Conservation (phyloP, 768 basidiomycete species). For the Tylopilus balloui region DNA sequence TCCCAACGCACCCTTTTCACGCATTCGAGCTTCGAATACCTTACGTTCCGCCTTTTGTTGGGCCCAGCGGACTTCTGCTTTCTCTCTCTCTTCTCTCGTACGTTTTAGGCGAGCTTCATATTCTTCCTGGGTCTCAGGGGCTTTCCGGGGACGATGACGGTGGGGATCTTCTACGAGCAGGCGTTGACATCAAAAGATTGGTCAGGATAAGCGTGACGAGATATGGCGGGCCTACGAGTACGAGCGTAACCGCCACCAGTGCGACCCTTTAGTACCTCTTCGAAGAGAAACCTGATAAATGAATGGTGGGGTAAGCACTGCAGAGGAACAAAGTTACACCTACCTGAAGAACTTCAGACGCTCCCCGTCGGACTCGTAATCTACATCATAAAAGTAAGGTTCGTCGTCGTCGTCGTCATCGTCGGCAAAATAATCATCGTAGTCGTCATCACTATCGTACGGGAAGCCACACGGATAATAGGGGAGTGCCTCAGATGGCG, state of each 20-base stretch:
- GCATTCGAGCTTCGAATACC: constrained; percentile 41
- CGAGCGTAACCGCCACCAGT: constrained; percentile 25
- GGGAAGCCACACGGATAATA: constrained; percentile 10
- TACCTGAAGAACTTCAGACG: constrained; percentile 46
- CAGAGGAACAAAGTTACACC: neutral
- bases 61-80: constrained; percentile 44
- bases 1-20: constrained; percentile 44
- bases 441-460: constrained; percentile 40
- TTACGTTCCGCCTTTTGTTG: constrained; percentile 48
- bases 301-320: constrained; percentile 2
- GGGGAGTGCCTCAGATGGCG: constrained; percentile 23
- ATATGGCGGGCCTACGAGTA: constrained; percentile 25
- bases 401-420: constrained; percentile 29
- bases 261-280: constrained; percentile 40
- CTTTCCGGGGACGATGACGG: constrained; percentile 8
- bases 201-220: constrained; percentile 7
- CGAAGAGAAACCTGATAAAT: constrained; percentile 44
- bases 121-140: constrained; percentile 48
- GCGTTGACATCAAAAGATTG: constrained; percentile 3
- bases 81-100: constrained; percentile 49
- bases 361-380: constrained; percentile 33
- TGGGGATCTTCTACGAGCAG: constrained; percentile 19
- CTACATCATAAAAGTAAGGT: constrained; percentile 27
- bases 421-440: constrained; percentile 29
- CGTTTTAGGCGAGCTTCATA: constrained; percentile 48